Base-by-base conservation (phyloP, 306 rosid genomes). In the Calophaca sinica region DNA sequence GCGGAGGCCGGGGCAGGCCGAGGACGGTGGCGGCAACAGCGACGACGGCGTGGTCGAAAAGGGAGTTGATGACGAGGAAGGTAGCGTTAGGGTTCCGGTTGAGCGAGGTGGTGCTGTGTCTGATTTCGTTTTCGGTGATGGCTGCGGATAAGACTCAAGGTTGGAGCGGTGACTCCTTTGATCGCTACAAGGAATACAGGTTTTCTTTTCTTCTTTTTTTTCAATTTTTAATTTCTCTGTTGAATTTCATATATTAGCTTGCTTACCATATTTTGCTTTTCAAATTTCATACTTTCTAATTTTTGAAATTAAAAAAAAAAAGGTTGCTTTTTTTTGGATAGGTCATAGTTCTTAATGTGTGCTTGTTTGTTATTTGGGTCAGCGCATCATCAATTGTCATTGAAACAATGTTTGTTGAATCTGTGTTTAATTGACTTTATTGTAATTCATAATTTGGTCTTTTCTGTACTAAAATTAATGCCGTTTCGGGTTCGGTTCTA, bases 141-240 rank as follows among this genome's bases (percentile, higher is more conserved):
- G 99, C 99, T 14, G 94, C 98, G 1, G 98, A 96, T 83, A 92
- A 86, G 57, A 96, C 99, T 59, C 96, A 87, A 79, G 99, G 99
- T 14, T 96, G 99, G 99, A 92, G 96, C 36, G 99, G 99, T 44
- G 99, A 96, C 70, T 96, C 99, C 69, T 96, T 89, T 55, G 96
- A 96, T 71, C 96, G 99, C 76, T 96, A 96, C 86, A 96, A 86
- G 81, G 99, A 96, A 67, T 96, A 92, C 83, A 96, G 99, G 99
- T 96, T 35, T 53, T 42, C 4, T 15, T 42, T 39, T 62, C 6
- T 7, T 13, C 1, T 31, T 54, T 20, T 20, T 62, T 3, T 7
- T 13, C 1, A 9, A 2, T 53, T 2, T 33, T 61, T 4, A 14
- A 0, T 35, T 60, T 7, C 9, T 58, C 33, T 1, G 11, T 70